Base-by-base conservation (phyloP, 108 stramenopile genomes). In the Skeletonema potamos region DNA sequence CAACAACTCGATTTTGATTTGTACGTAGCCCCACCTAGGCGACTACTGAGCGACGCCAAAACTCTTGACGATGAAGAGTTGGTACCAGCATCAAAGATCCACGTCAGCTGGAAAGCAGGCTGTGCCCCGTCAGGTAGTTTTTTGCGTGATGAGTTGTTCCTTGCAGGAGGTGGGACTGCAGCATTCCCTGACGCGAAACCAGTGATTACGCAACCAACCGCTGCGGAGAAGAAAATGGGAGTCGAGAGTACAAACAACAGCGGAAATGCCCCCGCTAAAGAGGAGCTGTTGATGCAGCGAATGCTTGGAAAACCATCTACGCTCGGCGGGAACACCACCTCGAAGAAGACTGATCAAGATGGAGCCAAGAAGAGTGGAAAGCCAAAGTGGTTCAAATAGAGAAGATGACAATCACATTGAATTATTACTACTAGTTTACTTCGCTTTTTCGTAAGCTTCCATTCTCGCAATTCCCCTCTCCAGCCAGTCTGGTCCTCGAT, bases 31-130 rank as follows among this genome's bases (percentile, higher is more conserved):
- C 93, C 93, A 29, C 93, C 93, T 4, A 74, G 93, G 34, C 84
- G 85, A 17, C 28, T 83, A 24, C 44, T 92, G 34, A 60, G 57
- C 26, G 61, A 69, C n/a, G 34, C 51, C 13, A 79, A 86, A 56
- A 85, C 87, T 10, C 62, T 94, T 57, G 59, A 78, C 7, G 81
- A 79, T 9, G 85, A 91, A 71, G 86, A 79, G 17, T 43, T 94
- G 27, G 89, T 94, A 1, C 93, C 93, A 1, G 93, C 93, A 11
- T 90, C 90, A 34, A 91, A 88, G 58, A 71, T 94, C 24, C 86
- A 84, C 78, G 87, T 88, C 2, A 86, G 82, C 54, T 93, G 89
- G 92, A 90, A 86, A 58, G 46, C 24, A n/a, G 48, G 66, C 0
- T 28, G 28, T 20, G 39, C 62, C 26, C 32, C 37, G 44, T 62